Base-by-base conservation (phyloP, 495 filamentous ascomycete species). In the Penicillium goetzii region DNA sequence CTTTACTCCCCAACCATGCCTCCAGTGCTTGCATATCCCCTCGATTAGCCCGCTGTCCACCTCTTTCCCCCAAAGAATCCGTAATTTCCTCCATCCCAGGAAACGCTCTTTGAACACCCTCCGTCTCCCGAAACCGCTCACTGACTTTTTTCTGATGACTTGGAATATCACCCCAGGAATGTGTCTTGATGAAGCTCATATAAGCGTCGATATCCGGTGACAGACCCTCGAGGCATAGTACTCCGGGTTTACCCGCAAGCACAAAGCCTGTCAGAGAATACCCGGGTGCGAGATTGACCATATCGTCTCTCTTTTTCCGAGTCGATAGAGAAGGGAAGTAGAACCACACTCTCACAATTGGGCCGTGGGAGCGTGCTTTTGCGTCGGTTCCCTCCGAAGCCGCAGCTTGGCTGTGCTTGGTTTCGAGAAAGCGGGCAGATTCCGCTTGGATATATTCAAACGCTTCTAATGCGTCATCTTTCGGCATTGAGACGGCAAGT, bases 21-120 rank as follows among this genome's bases (percentile, higher is more conserved):
- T 79, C 77, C 57, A 79, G 54, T n/a, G 77, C 77, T 64, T 79
- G 77, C 77, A 79, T 79, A 72, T 79, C 77, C n/a, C 77, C 77
- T 12, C 77, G 69, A 65, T 79, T 79, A 0, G 77, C 77, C 36
- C 77, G 64, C 61, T 79, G 74, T 4, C 77, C 77, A 40, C 77
- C 66, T 25, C 77, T 63, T 28, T 73, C 76, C 7, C 77, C 77
- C 14, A 79, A 54, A 14, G 75, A 75, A 52, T 78, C 74, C 17
- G 77, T 79, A 26, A 79, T 79, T 51, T 79, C 77, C 64, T 78
- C 70, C 77, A 79, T 79, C 0, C 68, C 72, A 0, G 56, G 19
- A 51, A 79, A 79, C 5, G 72, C 75, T n/a, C 77, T 64, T 53
- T 68, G 23, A 9, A 78, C 62, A 5, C 32, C 59, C 19, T 64